Evolutionary conservation across 148 eudicot genomes (phyloP), one percentile per base, ranked within the genome.

Genomic region (Salicornia ramosissima): DNA sequence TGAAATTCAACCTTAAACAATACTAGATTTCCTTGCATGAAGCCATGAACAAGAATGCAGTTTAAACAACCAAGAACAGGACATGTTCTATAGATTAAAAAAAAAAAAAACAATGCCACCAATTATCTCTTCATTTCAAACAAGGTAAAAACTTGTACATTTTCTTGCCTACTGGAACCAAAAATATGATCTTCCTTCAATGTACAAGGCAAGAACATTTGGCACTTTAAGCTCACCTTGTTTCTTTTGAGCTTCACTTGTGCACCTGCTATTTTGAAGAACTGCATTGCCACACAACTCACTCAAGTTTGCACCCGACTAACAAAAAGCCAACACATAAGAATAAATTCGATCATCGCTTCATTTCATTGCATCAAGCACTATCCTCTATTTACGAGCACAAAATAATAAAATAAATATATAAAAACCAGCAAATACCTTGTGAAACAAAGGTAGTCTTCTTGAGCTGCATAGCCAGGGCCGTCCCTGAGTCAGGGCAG

Each of bases 261-360:
- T 26, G 36, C 58, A 74, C 67, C 66, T 60, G 69, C 18, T 52
- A 65, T 2, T 65, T 8, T 64, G 78, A 64, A 69, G 31, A 79
- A 86, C 61, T 36, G 77, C 72, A 70, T 66, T 64, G 42, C 93
- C 85, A 62, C 74, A 67, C 51, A 81, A 77, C 56, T 76, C 86
- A 70, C 86, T 76, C 18, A 67, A 65, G 67, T 82, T 81, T 60
- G 75, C 73, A 73, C 87, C 85, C 22, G 82, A 76, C 86, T 86
- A 50, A 11, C n/a, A 34, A 79, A 54, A 28, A 36, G 15, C 8
- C 9, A 66, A 55, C 10, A 22, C 10, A 53, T 25, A 13, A 46
- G 18, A 62, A 10, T 34, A 33, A 12, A 40, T 58, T 22, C 11
- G 36, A 51, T 12, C 21, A 43, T 42, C 40, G 40, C 40, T 36